A percentile compares a stretch with the other conserved stretches of the same genome.
Conservation (phyloP, 371 early-diverging fungal genomes). For the Quaeritorhiza haematococci region DNA sequence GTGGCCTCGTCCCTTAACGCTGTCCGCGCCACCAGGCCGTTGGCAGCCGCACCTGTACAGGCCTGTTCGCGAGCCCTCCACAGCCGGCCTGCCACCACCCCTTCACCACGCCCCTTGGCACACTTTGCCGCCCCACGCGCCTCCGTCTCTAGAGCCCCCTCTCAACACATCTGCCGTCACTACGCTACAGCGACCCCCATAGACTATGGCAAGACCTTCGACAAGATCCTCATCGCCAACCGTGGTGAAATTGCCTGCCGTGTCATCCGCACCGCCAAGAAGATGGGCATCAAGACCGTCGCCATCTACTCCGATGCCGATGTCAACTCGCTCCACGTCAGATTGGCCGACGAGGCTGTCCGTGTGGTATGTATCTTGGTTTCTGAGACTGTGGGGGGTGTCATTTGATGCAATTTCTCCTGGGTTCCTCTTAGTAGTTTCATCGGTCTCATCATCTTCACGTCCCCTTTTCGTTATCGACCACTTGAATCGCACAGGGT, state of each 20-base stretch:
- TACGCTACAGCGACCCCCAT: neutral
- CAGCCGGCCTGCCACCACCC: no score
- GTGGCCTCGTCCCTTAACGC: no score
- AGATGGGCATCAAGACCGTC: conserved; percentile 91
- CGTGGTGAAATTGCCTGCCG: conserved; percentile 96
- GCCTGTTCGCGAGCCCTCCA: no score
- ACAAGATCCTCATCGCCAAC: conserved; percentile 95
- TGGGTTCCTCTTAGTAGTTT: neutral
- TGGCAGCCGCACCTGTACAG: no score
- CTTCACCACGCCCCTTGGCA: no score
- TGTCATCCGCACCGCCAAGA: conserved; percentile 84
- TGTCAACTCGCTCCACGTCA: conserved; percentile 74
- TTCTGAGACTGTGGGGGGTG: neutral
- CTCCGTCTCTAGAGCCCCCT: no score
- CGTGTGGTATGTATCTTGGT: conserved; percentile 44
- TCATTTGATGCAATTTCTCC: neutral
- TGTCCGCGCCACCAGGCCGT: no score
- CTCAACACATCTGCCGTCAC: neutral
- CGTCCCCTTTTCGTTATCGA: no score
- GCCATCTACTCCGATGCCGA: conserved; percentile 95
- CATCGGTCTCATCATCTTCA: no score
- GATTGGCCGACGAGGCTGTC: conserved; percentile 88
- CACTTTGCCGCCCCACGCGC: no score
- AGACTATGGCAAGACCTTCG: conserved; percentile 53
- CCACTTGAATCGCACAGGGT: conserved; percentile 62